Evolutionary conservation across 306 rosid genomes (phyloP).

Genomic region (Benincasa hispida): DNA sequence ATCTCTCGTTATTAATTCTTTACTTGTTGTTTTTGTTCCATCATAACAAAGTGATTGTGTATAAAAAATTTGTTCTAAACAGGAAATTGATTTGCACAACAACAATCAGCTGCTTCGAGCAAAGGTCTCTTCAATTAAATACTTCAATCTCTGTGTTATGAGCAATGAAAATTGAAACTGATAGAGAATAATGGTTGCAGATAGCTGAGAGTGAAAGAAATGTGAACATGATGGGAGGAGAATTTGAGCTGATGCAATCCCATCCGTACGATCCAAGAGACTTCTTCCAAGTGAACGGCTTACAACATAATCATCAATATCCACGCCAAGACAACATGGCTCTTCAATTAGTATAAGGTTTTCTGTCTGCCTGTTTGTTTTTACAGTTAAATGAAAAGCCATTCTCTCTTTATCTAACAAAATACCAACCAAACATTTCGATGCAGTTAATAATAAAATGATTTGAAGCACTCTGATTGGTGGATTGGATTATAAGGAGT

Average conservation of each 20-base stretch:
- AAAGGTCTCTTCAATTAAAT: slow-evolving; percentile 29
- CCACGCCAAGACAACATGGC: slow-evolving; percentile 69
- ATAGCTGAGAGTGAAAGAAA: slow-evolving; percentile 83
- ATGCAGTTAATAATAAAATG: neutral
- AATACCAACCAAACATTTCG: neutral
- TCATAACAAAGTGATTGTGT: no score
- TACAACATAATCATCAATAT: slow-evolving; percentile 55
- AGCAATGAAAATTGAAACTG: neutral
- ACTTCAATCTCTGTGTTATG: neutral
- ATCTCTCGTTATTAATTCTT: no score
- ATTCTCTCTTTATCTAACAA: neutral
- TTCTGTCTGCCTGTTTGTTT: neutral
- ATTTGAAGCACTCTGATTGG: neutral
- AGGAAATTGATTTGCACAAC: slow-evolving; percentile 93
- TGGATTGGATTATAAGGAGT: neutral
- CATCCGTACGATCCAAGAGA: slow-evolving; percentile 52
- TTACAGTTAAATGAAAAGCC: neutral
- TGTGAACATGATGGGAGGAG: slow-evolving; percentile 33
- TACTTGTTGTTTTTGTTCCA: no score
- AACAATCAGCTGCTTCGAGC: slow-evolving; percentile 88
- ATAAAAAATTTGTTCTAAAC: slow-evolving; percentile 10
- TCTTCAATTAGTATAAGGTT: slow-evolving; percentile 65
- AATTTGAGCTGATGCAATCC: slow-evolving; percentile 53
- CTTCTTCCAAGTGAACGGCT: slow-evolving; percentile 75
- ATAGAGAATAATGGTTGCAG: slow-evolving; percentile 16